Percentiles rank a stretch among this genome's conserved stretches.
These are phyloP conservation scores for Auxenochlorella protothecoides DNA, from an alignment of 139 green algal genomes.

Conservation along the genomic window DNA sequence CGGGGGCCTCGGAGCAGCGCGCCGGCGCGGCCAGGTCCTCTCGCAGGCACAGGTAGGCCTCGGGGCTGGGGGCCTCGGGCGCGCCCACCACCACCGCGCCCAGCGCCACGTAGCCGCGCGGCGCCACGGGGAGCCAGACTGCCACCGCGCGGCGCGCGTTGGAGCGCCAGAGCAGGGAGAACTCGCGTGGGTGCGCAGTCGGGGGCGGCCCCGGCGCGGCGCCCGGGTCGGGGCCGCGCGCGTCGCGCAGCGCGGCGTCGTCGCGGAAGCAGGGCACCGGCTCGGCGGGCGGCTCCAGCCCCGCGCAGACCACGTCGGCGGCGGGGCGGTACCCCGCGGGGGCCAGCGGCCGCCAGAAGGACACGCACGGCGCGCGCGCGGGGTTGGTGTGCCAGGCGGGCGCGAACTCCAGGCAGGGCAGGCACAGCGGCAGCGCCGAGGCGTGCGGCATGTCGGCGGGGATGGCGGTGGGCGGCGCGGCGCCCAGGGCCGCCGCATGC, in stretches of 20 bases:
- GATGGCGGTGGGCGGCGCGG: not conserved
- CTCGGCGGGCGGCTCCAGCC: conserved; percentile 44
- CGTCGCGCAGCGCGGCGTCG: conserved; percentile 19
- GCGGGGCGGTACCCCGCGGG: conserved; percentile 49
- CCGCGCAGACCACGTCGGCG: conserved; percentile 57
- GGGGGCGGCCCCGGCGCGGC: not conserved
- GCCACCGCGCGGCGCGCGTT: conserved; percentile 43
- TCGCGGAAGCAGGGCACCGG: conserved; percentile 60
- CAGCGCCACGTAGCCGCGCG: conserved; percentile 49
- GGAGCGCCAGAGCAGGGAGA: conserved; percentile 64
- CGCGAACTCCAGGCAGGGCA: conserved; percentile 43
- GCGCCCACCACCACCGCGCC: conserved; percentile 58
- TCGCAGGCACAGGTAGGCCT: conserved; percentile 41
- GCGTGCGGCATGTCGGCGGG: not conserved
- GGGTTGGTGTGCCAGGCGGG: conserved; percentile 39
- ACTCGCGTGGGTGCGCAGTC: conserved; percentile 35
- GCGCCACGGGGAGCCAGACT: conserved; percentile 66
- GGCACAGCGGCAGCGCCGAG: conserved; percentile 33
- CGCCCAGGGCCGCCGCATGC: conserved; percentile 6
- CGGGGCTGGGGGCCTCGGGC: conserved; percentile 45
- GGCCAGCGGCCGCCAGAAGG: conserved; percentile 51
- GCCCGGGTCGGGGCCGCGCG: not conserved
- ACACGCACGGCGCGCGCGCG: conserved; percentile 29
- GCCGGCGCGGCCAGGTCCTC: conserved; percentile 35
- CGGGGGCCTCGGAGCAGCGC: conserved; percentile 35